Percentiles rank a stretch among this genome's conserved stretches.
Conservation (phyloP, 148 eudicot species). For the Nepenthes mirabilis region DNA sequence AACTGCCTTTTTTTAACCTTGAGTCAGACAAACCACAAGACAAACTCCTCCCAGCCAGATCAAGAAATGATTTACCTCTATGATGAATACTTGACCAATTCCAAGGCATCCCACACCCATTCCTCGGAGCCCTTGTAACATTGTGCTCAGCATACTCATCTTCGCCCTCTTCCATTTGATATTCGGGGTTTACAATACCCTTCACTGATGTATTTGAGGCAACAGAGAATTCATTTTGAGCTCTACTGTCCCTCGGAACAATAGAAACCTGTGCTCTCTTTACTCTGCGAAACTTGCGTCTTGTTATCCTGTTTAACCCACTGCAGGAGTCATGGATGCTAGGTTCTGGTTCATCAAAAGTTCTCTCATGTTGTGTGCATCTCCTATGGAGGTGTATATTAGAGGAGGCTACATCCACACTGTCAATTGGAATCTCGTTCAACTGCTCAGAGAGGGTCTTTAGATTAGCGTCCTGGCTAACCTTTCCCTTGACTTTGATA, state of each 20-base stretch:
- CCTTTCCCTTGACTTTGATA: slow-evolving; percentile 22
- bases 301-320: slow-evolving; percentile 42
- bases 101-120: slow-evolving; percentile 88
- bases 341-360: slow-evolving; percentile 34
- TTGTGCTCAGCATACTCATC: slow-evolving; percentile 32
- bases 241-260: slow-evolving; percentile 25
- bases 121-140: slow-evolving; percentile 49
- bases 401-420: slow-evolving; percentile 52
- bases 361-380: slow-evolving; percentile 14
- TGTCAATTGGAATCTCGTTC: slow-evolving; percentile 36
- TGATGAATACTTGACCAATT: slow-evolving; percentile 91
- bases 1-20: slow-evolving; percentile 43
- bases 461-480: slow-evolving; percentile 23
- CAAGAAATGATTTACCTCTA: slow-evolving; percentile 77
- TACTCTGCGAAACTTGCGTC: slow-evolving; percentile 58
- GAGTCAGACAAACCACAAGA: slow-evolving; percentile 90
- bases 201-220: slow-evolving; percentile 79
- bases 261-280: slow-evolving; percentile 44
- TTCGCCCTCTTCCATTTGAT: slow-evolving; percentile 21
- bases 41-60: slow-evolving; percentile 86
- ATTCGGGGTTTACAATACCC: slow-evolving; percentile 27
- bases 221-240: slow-evolving; percentile 47
- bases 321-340: slow-evolving; percentile 28
- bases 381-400: slow-evolving; percentile 22
- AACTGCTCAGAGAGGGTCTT: slow-evolving; percentile 52